These are phyloP conservation scores for Fusarium veterinarium DNA, from an alignment of 2,329 filamentous ascomycete species.

Conservation along the genomic window DNA sequence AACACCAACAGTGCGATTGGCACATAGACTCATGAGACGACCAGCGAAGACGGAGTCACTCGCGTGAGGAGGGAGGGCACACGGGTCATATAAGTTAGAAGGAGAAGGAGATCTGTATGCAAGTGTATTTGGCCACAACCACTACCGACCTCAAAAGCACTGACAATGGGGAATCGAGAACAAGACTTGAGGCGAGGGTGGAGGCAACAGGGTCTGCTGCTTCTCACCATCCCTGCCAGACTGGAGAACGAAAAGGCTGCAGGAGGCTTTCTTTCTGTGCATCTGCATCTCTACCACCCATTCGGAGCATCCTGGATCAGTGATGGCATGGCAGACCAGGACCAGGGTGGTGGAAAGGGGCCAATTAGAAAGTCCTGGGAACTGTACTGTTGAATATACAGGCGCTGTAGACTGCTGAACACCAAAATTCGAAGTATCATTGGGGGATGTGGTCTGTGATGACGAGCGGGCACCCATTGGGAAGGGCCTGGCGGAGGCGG, in stretches of 20 bases:
- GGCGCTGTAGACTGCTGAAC: constrained; percentile 33
- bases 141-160: constrained; percentile 31
- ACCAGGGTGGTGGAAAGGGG: constrained; percentile 32
- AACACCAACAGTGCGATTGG: constrained; percentile 17
- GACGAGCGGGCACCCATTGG: constrained; percentile 41
- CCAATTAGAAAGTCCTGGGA: constrained; percentile 40
- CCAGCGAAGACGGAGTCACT: constrained; percentile 19
- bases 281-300: constrained; percentile 43
- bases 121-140: constrained; percentile 21
- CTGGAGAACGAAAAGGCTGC: constrained; percentile 18
- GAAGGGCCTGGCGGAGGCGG: constrained; percentile 21
- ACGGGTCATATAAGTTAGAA: constrained; percentile 47
- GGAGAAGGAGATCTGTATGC: constrained; percentile 30
- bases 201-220: constrained; percentile 30
- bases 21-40: constrained; percentile 31
- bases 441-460: constrained; percentile 39
- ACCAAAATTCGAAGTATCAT: constrained; percentile 37
- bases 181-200: constrained; percentile 36
- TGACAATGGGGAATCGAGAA: constrained; percentile 29
- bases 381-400: constrained; percentile 30
- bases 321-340: constrained; percentile 34
- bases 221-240: constrained; percentile 33
- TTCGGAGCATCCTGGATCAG: constrained; percentile 39
- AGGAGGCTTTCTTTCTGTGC: constrained; percentile 32
- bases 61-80: constrained; percentile 42